A percentile compares a stretch with the other conserved stretches of the same genome.
phyloP scores from a whole-genome alignment of 495 filamentous ascomycete species.

The Penicillium herquei region DNA sequence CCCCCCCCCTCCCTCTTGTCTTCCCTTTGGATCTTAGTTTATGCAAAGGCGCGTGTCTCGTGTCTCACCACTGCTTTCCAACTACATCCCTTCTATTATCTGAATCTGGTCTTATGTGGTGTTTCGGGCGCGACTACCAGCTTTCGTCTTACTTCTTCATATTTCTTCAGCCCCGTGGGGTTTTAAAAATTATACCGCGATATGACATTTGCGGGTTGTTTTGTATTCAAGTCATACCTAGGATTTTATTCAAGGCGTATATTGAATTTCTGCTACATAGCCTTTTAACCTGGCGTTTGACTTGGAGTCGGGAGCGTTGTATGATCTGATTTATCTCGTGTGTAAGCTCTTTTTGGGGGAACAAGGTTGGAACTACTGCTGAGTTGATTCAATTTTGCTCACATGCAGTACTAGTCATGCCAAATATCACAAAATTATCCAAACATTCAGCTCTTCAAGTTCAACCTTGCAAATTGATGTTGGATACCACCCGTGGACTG shows the following conservation, averaged over 20 bases:
- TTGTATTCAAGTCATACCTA: neutral
- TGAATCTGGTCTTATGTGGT: conserved; percentile 10
- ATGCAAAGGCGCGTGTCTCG: conserved; percentile 7
- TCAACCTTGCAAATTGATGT: too few relatives aligned
- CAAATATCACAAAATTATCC: too few relatives aligned
- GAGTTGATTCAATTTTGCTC: too few relatives aligned
- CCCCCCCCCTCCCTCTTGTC: neutral
- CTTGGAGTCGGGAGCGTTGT: too few relatives aligned
- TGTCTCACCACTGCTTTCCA: conserved; percentile 9
- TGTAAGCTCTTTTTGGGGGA: too few relatives aligned
- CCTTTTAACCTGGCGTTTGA: too few relatives aligned
- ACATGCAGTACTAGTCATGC: too few relatives aligned
- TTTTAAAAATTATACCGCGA: conserved; percentile 8
- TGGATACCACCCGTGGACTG: too few relatives aligned
- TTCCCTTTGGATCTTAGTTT: neutral
- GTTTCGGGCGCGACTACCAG: conserved; percentile 5
- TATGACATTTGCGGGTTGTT: neutral
- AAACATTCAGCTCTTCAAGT: too few relatives aligned
- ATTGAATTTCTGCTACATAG: neutral
- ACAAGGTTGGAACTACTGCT: too few relatives aligned
- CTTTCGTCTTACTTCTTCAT: conserved; percentile 5
- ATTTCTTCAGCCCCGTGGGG: conserved; percentile 2
- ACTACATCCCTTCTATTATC: neutral
- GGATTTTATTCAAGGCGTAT: neutral
- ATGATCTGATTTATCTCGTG: conserved; percentile 6